phyloP scores from a whole-genome alignment of 2,329 filamentous ascomycete species.

The Fusarium mangiferae region DNA sequence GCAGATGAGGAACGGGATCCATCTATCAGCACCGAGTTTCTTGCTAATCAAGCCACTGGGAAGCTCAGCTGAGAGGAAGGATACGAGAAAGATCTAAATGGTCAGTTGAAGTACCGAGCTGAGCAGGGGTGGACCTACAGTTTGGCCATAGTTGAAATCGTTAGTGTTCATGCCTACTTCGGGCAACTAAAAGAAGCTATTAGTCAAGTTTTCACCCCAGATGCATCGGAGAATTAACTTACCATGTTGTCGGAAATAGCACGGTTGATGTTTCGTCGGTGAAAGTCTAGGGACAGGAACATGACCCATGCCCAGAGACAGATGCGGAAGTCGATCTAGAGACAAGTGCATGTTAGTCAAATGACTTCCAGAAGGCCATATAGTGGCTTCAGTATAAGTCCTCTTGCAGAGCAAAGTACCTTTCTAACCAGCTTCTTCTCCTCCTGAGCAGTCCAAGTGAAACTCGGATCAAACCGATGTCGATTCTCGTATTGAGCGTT shows the following conservation, averaged over 20 bases:
- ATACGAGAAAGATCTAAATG: slow-evolving; percentile 54
- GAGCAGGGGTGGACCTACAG: slow-evolving; percentile 37
- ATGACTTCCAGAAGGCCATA: not conserved
- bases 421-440: slow-evolving; percentile 59
- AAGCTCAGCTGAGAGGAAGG: slow-evolving; percentile 59
- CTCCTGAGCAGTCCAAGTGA: slow-evolving; percentile 58
- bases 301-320: slow-evolving; percentile 57
- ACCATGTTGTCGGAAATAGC: slow-evolving; percentile 54
- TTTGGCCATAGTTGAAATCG: slow-evolving; percentile 58
- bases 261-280: slow-evolving; percentile 59
- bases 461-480: slow-evolving; percentile 64
- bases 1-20: slow-evolving; percentile 56
- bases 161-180: slow-evolving; percentile 57
- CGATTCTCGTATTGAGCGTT: slow-evolving; percentile 68
- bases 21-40: slow-evolving; percentile 59
- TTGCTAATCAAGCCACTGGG: slow-evolving; percentile 62
- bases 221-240: not conserved
- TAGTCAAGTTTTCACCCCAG: rapidly evolving
- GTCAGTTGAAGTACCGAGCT: not conserved
- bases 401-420: slow-evolving; percentile 39
- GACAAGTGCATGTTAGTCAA: slow-evolving; percentile 14
- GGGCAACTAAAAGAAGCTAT: slow-evolving; percentile 38
- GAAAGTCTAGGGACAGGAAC: slow-evolving; percentile 59
- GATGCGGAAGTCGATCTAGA: slow-evolving; percentile 59
- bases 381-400: rapidly evolving